Base-by-base conservation (phyloP, 352 stramenopile genomes). In the Pythium plurisporium region DNA sequence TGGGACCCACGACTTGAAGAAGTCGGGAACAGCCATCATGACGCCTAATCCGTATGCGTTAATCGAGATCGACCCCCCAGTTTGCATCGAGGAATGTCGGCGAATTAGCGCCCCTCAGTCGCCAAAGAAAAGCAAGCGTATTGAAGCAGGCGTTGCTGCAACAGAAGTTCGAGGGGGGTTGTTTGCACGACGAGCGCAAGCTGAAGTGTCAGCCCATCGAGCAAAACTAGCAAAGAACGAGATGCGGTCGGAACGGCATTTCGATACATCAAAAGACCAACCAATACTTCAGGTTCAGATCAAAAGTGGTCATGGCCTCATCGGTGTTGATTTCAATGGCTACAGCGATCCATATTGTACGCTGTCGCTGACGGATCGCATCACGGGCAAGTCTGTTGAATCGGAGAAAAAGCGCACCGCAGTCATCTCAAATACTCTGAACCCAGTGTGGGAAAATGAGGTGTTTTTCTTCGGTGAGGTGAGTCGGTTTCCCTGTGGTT, bases 341-440 rank as follows among this genome's bases (percentile, higher is more conserved):
- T 90, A 90, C 54, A 90, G 80, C 45, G 80, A 90, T 46, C 80
- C 80, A 11, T 90, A 90, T 26, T 90, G 80, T 37, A 88, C 78
- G 19, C 54, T 90, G 25, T 79, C 68, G 10, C 43, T 88, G 34
- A 87, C 73, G 2, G 74, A 88, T 50, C 70, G 68, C 3, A 45
- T 33, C 3, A 72, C 67, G 2, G 75, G 73, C 8, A 87, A 87
- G 33, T 46, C 41, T 0, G 55, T 87, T 12, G 77, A 90, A 45
- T 52, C 31, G 3, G 80, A 90, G 53, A 90, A 90, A 46, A 90
- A 90, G 55, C 73, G 76, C 9, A 90, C 80, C 11, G 77, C 72
- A 1, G 66, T 88, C 15, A 67, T 88, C n/a, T 67, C 68, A 2
- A 86, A 81, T 45, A 90, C 80, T 12, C 60, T 89, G 15, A 90